Conservation (phyloP, 2,329 filamentous ascomycete genomes). For the Septoria petroselini region DNA sequence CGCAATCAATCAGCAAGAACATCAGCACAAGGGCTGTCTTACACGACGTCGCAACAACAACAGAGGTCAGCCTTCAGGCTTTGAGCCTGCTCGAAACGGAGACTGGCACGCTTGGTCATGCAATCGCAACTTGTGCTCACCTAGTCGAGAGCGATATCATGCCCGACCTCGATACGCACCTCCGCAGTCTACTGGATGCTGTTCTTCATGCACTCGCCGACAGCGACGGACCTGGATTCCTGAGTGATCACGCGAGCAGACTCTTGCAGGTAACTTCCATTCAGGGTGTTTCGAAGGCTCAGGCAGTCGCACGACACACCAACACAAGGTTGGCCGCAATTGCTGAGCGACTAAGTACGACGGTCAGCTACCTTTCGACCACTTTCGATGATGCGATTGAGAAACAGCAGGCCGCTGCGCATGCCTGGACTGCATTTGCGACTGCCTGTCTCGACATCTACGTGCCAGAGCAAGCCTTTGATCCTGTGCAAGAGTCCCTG, state of each 20-base stretch:
- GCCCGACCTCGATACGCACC: conserved; percentile 32
- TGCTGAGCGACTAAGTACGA: conserved; percentile 4
- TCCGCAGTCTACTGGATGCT: conserved; percentile 31
- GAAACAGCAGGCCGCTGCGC: conserved; percentile 35
- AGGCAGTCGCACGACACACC: neutral
- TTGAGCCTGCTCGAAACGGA: conserved; percentile 45
- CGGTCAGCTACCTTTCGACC: neutral
- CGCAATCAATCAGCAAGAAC: neutral
- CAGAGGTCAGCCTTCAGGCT: conserved; percentile 41
- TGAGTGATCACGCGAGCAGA: neutral
- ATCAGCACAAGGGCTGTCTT: conserved; percentile 4
- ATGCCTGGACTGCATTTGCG: conserved; percentile 72
- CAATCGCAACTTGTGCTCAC: conserved; percentile 37
- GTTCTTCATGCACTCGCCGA: conserved; percentile 34
- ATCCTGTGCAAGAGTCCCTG: conserved; percentile 63
- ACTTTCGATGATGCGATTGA: neutral
- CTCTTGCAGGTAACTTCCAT: neutral
- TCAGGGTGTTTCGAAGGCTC: neutral
- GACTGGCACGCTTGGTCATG: conserved; percentile 39
- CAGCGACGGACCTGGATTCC: conserved; percentile 1
- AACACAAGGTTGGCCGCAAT: conserved; percentile 1
- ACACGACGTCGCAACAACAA: conserved; percentile 18
- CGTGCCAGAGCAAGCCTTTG: conserved; percentile 80
- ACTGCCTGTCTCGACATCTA: conserved; percentile 73
- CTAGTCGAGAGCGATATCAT: conserved; percentile 37